phyloP scores from a whole-genome alignment of 2,329 filamentous ascomycete genomes.

The Boeremia lycopersici region DNA sequence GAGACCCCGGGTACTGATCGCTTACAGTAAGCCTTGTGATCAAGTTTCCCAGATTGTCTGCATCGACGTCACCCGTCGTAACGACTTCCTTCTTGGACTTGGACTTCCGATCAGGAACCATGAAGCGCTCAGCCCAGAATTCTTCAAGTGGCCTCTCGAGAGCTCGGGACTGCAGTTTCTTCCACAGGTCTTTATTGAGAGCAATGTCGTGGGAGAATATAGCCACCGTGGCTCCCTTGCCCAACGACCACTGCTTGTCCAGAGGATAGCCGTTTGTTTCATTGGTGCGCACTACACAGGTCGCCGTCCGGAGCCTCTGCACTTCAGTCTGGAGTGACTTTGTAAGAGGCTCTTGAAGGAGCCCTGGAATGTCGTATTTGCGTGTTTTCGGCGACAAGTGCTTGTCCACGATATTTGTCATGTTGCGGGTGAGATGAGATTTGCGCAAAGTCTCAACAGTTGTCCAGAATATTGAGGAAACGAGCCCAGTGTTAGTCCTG shows the following conservation, averaged over 20 bases:
- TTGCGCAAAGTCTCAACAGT: constrained; percentile 32
- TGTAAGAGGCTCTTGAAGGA: constrained; percentile 27
- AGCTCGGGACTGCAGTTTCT: constrained; percentile 21
- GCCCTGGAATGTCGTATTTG: constrained; percentile 23
- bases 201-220: constrained; percentile 34
- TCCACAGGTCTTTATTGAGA: constrained; percentile 32
- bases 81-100: neutral
- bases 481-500: constrained; percentile 24
- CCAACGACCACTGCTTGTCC: constrained; percentile 29
- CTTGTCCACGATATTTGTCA: constrained; percentile 20
- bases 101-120: constrained; percentile 13
- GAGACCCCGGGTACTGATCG: constrained; percentile 16
- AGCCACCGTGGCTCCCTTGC: constrained; percentile 21
- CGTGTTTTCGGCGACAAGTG: constrained; percentile 14
- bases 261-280: constrained; percentile 21
- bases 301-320: constrained; percentile 28
- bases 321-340: constrained; percentile 36
- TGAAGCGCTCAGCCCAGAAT: constrained; percentile 39
- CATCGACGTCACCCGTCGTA: neutral
- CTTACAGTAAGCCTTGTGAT: constrained; percentile 25
- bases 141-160: constrained; percentile 29
- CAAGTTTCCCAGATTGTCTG: constrained; percentile 15
- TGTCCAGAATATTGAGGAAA: constrained; percentile 33
- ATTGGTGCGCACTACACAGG: constrained; percentile 16
- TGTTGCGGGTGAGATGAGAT: constrained; percentile 21